Conservation (phyloP, 2,329 filamentous ascomycete genomes). For the Zalaria sp. region DNA sequence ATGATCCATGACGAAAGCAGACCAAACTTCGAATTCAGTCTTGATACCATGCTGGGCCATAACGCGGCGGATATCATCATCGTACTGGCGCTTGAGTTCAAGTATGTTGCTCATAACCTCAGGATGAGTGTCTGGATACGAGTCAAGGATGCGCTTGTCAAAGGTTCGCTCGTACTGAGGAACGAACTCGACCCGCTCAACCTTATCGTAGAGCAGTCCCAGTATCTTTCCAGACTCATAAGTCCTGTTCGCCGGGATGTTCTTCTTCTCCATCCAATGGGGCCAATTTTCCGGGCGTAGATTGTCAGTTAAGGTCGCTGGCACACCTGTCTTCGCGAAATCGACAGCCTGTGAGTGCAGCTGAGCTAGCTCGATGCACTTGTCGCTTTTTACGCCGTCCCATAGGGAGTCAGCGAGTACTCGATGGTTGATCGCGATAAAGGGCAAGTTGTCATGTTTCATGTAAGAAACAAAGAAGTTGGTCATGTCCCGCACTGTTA, state of each 20-base stretch:
- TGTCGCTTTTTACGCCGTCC: conserved; percentile 50
- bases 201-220: conserved; percentile 69
- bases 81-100: conserved; percentile 63
- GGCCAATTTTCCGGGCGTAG: conserved; percentile 56
- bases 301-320: conserved; percentile 50
- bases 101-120: conserved; percentile 41
- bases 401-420: conserved; percentile 55
- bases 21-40: conserved; percentile 88
- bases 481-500: conserved; percentile 59
- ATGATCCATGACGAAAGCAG: conserved; percentile 67
- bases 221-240: conserved; percentile 62
- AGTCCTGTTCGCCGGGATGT: conserved; percentile 27
- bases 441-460: conserved; percentile 71
- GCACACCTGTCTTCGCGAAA: conserved; percentile 78
- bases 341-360: conserved; percentile 89
- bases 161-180: conserved; percentile 63
- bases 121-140: conserved; percentile 25
- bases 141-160: conserved; percentile 57
- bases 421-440: conserved; percentile 71
- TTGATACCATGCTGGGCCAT: conserved; percentile 73
- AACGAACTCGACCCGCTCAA: conserved; percentile 53
- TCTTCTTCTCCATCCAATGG: conserved; percentile 72
- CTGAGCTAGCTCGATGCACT: conserved; percentile 59
- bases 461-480: conserved; percentile 86
- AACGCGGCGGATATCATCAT: conserved; percentile 58